A percentile compares a stretch with the other conserved stretches of the same genome.
Evolutionary conservation across 176 grass and related monocot species (phyloP).

Genomic region (Otatea glauca): DNA sequence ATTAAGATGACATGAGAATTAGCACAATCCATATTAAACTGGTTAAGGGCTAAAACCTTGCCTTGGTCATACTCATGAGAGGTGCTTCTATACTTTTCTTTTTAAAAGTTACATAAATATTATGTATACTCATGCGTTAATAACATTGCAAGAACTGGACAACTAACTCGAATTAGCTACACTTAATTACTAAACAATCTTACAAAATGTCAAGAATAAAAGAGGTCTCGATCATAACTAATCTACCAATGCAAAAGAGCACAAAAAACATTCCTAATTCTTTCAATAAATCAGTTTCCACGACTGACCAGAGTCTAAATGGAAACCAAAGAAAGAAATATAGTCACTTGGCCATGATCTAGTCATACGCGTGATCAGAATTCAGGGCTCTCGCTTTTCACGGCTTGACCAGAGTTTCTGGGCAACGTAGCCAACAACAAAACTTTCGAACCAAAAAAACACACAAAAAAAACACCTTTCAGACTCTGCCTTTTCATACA

Average conservation of each 20-base stretch:
- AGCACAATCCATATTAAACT: neutral
- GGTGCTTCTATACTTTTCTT: too few relatives aligned
- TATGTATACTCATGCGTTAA: neutral
- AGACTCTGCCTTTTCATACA: too few relatives aligned
- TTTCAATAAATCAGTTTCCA: too few relatives aligned
- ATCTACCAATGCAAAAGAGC: neutral
- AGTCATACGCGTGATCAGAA: too few relatives aligned
- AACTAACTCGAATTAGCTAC: neutral
- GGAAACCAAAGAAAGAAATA: too few relatives aligned
- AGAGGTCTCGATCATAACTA: neutral
- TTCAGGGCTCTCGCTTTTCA: neutral
- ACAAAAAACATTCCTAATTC: too few relatives aligned
- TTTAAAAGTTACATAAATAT: too few relatives aligned
- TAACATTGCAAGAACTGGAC: neutral
- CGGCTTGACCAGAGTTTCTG: neutral
- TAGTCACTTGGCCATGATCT: too few relatives aligned
- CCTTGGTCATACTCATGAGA: neutral
- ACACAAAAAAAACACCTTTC: too few relatives aligned
- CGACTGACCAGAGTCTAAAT: too few relatives aligned
- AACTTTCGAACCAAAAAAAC: neutral
- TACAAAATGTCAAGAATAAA: neutral
- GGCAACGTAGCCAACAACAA: neutral
- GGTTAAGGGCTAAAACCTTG: neutral
- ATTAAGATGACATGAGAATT: neutral
- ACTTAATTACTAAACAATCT: neutral